phyloP scores from a whole-genome alignment of 257 asterid genomes.

The Thymus quinquecostatus region DNA sequence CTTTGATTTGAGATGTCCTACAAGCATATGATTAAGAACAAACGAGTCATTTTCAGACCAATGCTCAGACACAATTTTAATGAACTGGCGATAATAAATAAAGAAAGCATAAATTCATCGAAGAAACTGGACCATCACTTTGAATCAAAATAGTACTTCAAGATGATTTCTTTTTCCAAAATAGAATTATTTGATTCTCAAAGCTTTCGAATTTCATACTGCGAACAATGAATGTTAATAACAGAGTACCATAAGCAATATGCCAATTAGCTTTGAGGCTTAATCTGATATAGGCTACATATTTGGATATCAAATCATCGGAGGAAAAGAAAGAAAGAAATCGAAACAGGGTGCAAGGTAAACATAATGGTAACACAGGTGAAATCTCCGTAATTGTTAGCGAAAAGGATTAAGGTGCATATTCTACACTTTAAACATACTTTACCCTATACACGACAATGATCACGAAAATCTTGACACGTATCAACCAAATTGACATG shows the following conservation, averaged over 20 bases:
- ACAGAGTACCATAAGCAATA: not conserved
- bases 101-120: slow-evolving; percentile 8
- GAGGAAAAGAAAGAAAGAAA: not conserved
- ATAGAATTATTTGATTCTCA: not conserved
- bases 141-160: slow-evolving; percentile 7
- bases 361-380: slow-evolving; percentile 6
- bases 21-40: slow-evolving; percentile 4
- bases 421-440: too few species aligned
- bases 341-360: not conserved
- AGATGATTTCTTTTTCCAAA: slow-evolving; percentile 1
- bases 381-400: not conserved
- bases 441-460: slow-evolving; percentile 7
- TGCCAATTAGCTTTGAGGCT: not conserved
- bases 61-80: not conserved
- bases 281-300: not conserved
- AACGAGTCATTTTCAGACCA: not conserved
- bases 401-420: not conserved
- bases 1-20: slow-evolving; percentile 27
- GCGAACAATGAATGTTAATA: not conserved
- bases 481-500: not conserved
- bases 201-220: slow-evolving; percentile 3
- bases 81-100: not conserved
- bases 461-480: slow-evolving; percentile 1
- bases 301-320: not conserved
- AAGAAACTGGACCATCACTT: slow-evolving; percentile 16